Evolutionary conservation across 2,329 filamentous ascomycete species (phyloP), one percentile per base, ranked within the genome.

Genomic region (Raffaelea deltoideospora): DNA sequence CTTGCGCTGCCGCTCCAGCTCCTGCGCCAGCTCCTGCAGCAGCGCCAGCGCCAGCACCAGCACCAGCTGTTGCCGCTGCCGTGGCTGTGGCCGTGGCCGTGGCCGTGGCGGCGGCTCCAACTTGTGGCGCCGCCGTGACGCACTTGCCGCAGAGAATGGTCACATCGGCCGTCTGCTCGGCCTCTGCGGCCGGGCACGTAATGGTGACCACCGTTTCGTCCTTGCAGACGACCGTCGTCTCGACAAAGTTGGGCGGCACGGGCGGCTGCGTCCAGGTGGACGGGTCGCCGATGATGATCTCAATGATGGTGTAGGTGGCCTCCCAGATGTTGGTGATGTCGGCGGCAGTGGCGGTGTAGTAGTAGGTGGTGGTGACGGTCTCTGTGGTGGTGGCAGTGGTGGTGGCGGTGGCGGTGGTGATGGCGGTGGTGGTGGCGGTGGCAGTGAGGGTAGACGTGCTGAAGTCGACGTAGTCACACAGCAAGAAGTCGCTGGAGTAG

Each of bases 261-360:
- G 31, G 18, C 9, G 45, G 52, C 13, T 57, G 54, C 15, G 51
- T 53, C 65, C 65, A 71, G 20, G 60, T 54, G 3, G 41, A 50
- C 46, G 58, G 45, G 37, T 60, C 55, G 26, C 51, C 54, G 24
- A 68, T 52, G 18, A 56, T 55, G 21, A 51, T 51, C 47, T 61
- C 53, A 9, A 46, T 48, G 45, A 63, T 45, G 35, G 58, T 63
- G 50, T 61, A 63, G 23, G 55, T 57, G 24, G 59, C 57, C 27
- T 51, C 38, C 58, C 59, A 61, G 33, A 45, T 40, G 42, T 52
- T 47, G n/a, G 53, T 57, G 39, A 53, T 46, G 45, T 56, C 57
- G 37, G 57, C 58, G 10, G 59, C 59, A 21, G 48, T 49, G 19
- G 53, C 44, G 29, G 52, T 50, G 22, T 55, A 57, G 43, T 51